phyloP scores from a whole-genome alignment of 1,284 basidiomycete species.

The Meira nashicola region DNA sequence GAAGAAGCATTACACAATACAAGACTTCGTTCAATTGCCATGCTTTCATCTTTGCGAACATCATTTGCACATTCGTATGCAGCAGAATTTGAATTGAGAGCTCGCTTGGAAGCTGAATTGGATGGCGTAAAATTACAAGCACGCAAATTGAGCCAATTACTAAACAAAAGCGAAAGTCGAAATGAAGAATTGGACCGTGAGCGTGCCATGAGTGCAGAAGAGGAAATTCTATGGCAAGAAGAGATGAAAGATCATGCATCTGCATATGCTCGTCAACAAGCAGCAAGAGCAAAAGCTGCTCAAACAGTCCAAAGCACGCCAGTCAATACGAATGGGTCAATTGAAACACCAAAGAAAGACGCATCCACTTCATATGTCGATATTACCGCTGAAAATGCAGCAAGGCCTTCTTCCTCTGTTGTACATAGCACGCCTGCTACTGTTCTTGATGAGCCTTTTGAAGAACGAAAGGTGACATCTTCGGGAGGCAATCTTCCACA shows the following conservation, averaged over 20 bases:
- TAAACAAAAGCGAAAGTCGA: conserved; percentile 35
- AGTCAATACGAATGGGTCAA: background rate
- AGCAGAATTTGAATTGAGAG: conserved; percentile 33
- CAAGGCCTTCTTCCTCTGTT: background rate
- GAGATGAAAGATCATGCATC: conserved; percentile 11
- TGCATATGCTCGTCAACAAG: conserved; percentile 14
- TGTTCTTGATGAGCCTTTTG: conserved; percentile 8
- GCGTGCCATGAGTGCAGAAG: conserved; percentile 16
- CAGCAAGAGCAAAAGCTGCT: conserved; percentile 13
- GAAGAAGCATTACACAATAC: conserved; percentile 30
- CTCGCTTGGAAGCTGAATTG: conserved; percentile 46
- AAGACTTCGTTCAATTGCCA: conserved; percentile 43
- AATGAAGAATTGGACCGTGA: conserved; percentile 9
- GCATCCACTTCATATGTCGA: background rate
- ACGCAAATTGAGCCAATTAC: conserved; percentile 43
- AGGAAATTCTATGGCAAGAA: conserved; percentile 14
- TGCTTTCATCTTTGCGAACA: conserved; percentile 41
- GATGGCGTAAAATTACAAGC: conserved; percentile 45
- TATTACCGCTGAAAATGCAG: background rate
- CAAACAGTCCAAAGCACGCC: conserved; percentile 2
- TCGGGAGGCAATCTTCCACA: background rate
- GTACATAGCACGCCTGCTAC: background rate
- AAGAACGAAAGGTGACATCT: background rate
- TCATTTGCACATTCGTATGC: conserved; percentile 39
- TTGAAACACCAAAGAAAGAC: background rate